Evolutionary conservation across 2,329 filamentous ascomycete genomes (phyloP), one percentile per base, ranked within the genome.

Genomic region (Aspergillus cejpii): DNA sequence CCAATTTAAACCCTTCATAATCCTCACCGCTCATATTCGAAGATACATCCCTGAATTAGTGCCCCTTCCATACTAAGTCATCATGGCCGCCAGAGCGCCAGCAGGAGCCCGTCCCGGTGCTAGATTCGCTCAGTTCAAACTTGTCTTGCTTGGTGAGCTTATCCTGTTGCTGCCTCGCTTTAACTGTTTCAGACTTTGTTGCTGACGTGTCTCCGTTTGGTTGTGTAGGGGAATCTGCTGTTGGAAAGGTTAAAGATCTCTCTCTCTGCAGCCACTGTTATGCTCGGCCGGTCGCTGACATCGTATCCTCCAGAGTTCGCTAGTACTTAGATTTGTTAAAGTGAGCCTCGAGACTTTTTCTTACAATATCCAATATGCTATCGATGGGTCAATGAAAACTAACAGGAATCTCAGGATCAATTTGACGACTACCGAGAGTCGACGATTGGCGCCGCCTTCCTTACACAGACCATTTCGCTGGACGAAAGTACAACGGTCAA

Each of bases 401-500:
- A 51, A 45, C 43, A 26, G 36, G 10, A 15, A 37, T 34, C 5
- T 19, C 62, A 95, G 89, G 91, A 98, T 72, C 92, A 97, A 87
- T 98, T 98, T 73, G 92, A 98, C 76, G 83, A 86, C 70, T 96
- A 96, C 76, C 83, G 90, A 72, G 91, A 96, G 81, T 95, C 90
- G 45, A 96, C 91, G 51, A 96, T 96, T 72, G 91, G 92, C 70
- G 92, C 94, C 60, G 94, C 94, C 57, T 98, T 98, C 78, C 80
- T 98, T 57, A 98, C 92, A 62, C 92, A 98, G 73, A 98, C 92
- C 58, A 96, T 98, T 68, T 91, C 91, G 47, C 85, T 98, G 70
- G 91, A 97, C 68, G 92, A 97, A 66, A 92, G 83, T 71, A 97
- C 92, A 48, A 98, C 92, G 45, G 91, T 98, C 72, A 98, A 98